Conservation (phyloP, 768 basidiomycete species). For the Kwoniella heveanensis region DNA sequence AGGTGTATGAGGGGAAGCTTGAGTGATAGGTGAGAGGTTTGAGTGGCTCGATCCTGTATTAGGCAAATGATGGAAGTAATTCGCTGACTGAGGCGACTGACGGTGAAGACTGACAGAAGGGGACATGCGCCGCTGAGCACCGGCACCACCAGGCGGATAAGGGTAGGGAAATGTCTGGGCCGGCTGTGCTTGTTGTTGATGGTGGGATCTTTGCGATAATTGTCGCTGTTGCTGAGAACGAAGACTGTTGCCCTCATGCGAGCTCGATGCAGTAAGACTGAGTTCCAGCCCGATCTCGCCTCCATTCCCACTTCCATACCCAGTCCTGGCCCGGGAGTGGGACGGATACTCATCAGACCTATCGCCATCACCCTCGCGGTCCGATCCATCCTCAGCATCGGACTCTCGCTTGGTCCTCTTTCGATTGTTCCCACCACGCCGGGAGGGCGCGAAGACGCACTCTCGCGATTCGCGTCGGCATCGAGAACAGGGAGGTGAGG, state of each 20-base stretch:
- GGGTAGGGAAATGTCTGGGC: constrained; percentile 20
- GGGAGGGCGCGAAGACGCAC: constrained; percentile 51
- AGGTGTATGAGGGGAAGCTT: constrained; percentile 11
- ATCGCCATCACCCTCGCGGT: not conserved
- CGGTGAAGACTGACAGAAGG: not conserved
- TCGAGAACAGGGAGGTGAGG: constrained; percentile 47
- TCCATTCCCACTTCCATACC: not conserved
- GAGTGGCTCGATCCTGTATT: constrained; percentile 8
- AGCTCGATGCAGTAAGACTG: not conserved
- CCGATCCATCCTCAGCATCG: constrained; percentile 11
- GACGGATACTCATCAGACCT: not conserved
- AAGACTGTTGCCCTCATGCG: not conserved
- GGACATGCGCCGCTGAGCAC: not conserved
- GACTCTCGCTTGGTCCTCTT: constrained; percentile 23
- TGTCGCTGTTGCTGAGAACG: not conserved
- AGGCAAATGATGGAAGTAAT: constrained; percentile 2
- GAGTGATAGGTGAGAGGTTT: constrained; percentile 10
- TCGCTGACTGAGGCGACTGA: constrained; percentile 5
- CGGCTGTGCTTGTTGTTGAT: not conserved
- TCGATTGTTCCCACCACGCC: constrained; percentile 47
- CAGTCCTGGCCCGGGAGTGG: not conserved
- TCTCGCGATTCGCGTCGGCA: constrained; percentile 51
- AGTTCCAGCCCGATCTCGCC: not conserved
- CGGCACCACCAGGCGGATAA: constrained; percentile 6
- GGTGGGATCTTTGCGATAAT: not conserved